These are phyloP conservation scores for Paragyromitra xinjiangensis DNA, from an alignment of 495 filamentous ascomycete genomes.

Conservation along the genomic window DNA sequence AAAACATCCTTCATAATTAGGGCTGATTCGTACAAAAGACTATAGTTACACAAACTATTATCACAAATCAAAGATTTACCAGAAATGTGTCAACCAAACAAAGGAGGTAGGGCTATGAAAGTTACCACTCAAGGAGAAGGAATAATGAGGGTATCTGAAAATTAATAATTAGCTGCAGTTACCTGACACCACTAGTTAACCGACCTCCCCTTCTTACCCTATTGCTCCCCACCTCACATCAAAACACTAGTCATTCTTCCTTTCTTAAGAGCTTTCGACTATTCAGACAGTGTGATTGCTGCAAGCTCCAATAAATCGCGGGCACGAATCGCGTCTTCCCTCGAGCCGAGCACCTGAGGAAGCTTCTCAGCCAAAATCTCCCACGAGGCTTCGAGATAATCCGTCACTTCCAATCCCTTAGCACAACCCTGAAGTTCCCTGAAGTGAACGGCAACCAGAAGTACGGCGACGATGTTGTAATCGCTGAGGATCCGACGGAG, in stretches of 20 bases:
- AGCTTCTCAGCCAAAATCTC: slow-evolving; percentile 9
- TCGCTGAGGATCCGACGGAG: slow-evolving; percentile 29
- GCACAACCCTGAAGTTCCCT: background rate
- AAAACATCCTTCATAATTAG: background rate
- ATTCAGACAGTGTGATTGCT: background rate
- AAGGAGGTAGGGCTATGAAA: background rate
- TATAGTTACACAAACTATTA: background rate
- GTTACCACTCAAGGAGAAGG: background rate
- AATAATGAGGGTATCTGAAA: background rate
- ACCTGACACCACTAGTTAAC: background rate
- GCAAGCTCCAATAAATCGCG: slow-evolving; percentile 3
- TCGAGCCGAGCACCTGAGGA: background rate
- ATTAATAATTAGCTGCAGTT: background rate
- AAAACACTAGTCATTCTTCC: no score
- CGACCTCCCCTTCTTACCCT: background rate
- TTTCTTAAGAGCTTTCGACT: background rate
- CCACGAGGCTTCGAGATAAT: slow-evolving; percentile 11
- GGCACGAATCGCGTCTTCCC: background rate
- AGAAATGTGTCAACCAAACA: background rate
- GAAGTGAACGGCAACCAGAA: slow-evolving; percentile 6
- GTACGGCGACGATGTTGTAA: background rate
- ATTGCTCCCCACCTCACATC: background rate
- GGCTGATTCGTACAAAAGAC: background rate
- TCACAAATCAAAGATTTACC: background rate
- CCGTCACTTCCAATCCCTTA: background rate